Evolutionary conservation across 208 protist genomes (phyloP).

Genomic region (Kentomonas sorsogonicus): DNA sequence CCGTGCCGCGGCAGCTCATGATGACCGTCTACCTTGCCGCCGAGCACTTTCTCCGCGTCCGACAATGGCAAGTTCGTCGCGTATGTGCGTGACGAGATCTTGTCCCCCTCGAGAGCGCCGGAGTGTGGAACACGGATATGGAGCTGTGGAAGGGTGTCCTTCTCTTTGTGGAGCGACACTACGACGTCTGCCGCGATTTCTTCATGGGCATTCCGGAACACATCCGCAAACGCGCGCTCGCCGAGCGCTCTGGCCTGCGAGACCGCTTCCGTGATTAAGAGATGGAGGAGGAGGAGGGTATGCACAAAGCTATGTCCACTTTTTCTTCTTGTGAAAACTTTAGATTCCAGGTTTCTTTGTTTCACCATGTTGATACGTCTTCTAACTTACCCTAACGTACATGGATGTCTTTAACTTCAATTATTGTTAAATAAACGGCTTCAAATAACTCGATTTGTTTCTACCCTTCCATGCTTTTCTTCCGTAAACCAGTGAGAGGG

Average conservation of each 20-base stretch:
- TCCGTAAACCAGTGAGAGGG: too few species aligned
- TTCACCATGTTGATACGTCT: too few species aligned
- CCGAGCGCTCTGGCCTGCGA: conserved; percentile 31
- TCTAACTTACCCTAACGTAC: too few species aligned
- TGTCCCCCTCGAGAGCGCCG: conserved; percentile 42
- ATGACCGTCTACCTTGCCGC: conserved; percentile 53
- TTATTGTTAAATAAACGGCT: too few species aligned
- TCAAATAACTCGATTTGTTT: too few species aligned
- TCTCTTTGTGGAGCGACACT: conserved; percentile 65
- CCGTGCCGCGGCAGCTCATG: conserved; percentile 75
- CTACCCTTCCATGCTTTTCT: too few species aligned
- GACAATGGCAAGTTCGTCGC: conserved; percentile 34
- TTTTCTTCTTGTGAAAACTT: conserved; percentile 56
- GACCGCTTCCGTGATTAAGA: conserved; percentile 55
- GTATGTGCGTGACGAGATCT: conserved; percentile 55
- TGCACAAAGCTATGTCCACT: conserved; percentile 73
- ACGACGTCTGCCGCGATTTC: conserved; percentile 66
- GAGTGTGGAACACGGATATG: conserved; percentile 51
- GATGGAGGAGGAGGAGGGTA: conserved; percentile 69
- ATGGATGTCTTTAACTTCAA: too few species aligned
- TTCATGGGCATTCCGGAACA: conserved; percentile 67
- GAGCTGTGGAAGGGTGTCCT: conserved; percentile 70
- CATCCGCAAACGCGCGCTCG: conserved; percentile 60
- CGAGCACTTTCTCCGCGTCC: conserved; percentile 22
- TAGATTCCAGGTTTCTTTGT: conserved; percentile 13